A percentile compares a stretch with the other conserved stretches of the same genome.
phyloP scores from a whole-genome alignment of 1,284 basidiomycete genomes.

The Sporisorium graminicola region DNA sequence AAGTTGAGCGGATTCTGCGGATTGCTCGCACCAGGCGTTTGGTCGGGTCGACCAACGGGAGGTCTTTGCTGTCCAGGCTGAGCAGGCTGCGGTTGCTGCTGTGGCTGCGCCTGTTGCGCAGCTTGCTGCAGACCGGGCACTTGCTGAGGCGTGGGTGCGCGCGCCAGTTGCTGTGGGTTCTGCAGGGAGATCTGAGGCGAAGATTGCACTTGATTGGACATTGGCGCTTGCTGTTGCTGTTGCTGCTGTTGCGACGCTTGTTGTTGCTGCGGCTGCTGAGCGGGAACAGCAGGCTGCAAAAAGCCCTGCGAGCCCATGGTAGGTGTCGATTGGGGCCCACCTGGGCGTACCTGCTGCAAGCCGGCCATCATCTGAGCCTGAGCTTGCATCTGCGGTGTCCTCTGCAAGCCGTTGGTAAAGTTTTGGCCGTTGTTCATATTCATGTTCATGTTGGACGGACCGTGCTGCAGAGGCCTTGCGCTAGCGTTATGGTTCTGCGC shows the following conservation, averaged over 20 bases:
- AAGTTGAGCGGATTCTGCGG: slow-evolving; percentile 55
- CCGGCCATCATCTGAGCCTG: slow-evolving; percentile 58
- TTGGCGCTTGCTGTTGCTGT: slow-evolving; percentile 23
- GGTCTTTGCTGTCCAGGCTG: slow-evolving; percentile 39
- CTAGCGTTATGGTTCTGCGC: slow-evolving; percentile 45
- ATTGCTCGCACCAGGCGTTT: slow-evolving; percentile 19
- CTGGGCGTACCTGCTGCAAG: slow-evolving; percentile 44
- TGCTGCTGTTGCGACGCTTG: slow-evolving; percentile 21
- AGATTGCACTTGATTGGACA: slow-evolving; percentile 25
- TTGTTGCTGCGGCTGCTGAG: slow-evolving; percentile 27
- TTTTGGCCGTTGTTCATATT: slow-evolving; percentile 34
- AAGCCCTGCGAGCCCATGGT: slow-evolving; percentile 37
- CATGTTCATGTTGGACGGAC: slow-evolving; percentile 42
- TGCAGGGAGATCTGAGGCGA: slow-evolving; percentile 33
- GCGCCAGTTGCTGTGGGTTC: slow-evolving; percentile 39
- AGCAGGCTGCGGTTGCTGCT: slow-evolving; percentile 1
- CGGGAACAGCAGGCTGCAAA: slow-evolving; percentile 27
- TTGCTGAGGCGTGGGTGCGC: slow-evolving; percentile 24
- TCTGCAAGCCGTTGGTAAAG: slow-evolving; percentile 50
- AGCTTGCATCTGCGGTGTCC: slow-evolving; percentile 54
- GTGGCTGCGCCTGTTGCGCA: slow-evolving; percentile 28
- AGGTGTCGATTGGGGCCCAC: slow-evolving; percentile 34
- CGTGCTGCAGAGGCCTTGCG: slow-evolving; percentile 46
- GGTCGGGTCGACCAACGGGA: slow-evolving; percentile 20
- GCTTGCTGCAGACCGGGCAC: slow-evolving; percentile 25